These are phyloP conservation scores for Mycena metata DNA, from an alignment of 768 basidiomycete genomes.

Conservation along the genomic window DNA sequence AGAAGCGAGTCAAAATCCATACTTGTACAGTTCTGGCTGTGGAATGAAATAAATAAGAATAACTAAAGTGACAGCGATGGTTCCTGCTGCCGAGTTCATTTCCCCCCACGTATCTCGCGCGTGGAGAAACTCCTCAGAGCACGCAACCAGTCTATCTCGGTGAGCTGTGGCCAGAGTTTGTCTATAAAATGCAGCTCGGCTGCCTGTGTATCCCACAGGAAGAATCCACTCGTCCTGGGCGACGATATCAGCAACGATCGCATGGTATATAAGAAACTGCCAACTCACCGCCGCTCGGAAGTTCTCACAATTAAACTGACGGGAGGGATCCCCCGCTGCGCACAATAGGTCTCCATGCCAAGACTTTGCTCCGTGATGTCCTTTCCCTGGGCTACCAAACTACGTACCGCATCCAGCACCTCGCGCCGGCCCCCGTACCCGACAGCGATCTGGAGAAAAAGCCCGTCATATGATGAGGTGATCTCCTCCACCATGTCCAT, in stretches of 20 bases:
- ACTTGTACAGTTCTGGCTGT: too few species aligned
- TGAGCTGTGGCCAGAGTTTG: constrained; percentile 35
- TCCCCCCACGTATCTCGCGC: constrained; percentile 29
- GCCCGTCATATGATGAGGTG: constrained; percentile 24
- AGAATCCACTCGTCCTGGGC: constrained; percentile 33
- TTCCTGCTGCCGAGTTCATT: background rate
- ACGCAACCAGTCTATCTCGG: constrained; percentile 27
- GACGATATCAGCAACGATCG: background rate
- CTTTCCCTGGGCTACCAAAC: constrained; percentile 25
- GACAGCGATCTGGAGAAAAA: constrained; percentile 33
- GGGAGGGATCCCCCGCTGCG: constrained; percentile 9
- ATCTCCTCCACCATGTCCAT: constrained; percentile 35
- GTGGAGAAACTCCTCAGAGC: constrained; percentile 25
- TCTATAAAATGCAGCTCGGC: constrained; percentile 35
- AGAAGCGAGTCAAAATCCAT: too few species aligned
- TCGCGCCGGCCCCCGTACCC: constrained; percentile 38
- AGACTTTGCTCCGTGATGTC: constrained; percentile 32
- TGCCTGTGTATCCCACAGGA: constrained; percentile 32
- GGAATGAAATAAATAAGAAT: too few species aligned
- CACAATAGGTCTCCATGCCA: constrained; percentile 30
- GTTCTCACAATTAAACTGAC: constrained; percentile 33
- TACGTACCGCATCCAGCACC: constrained; percentile 26
- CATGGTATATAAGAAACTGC: too few species aligned
- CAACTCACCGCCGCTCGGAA: constrained; percentile 25
- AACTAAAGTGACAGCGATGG: too few species aligned